phyloP scores from a whole-genome alignment of 2,329 filamentous ascomycete genomes.

The Penicillium sp. region DNA sequence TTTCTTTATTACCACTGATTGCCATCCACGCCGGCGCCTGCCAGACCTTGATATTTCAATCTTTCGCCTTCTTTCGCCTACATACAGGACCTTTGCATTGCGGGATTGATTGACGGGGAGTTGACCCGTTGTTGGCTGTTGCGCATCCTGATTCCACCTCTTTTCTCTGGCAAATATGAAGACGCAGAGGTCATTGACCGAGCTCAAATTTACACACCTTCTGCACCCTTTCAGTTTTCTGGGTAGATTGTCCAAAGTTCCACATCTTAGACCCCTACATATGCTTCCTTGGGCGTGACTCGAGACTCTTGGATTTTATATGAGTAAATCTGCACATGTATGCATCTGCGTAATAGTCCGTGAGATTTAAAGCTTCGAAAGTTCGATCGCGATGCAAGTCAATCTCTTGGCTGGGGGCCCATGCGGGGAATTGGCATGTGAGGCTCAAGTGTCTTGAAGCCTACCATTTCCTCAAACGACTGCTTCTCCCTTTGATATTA shows the following conservation, averaged over 20 bases:
- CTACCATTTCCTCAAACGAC: background rate
- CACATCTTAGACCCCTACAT: constrained; percentile 21
- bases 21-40: constrained; percentile 24
- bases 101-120: constrained; percentile 20
- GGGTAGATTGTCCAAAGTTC: constrained; percentile 21
- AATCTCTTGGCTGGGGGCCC: constrained; percentile 19
- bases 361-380: background rate
- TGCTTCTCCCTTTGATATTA: no score
- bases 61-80: constrained; percentile 15
- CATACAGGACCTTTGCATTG: constrained; percentile 25
- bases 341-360: background rate
- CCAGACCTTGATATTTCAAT: constrained; percentile 18
- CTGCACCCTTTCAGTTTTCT: background rate
- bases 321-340: background rate
- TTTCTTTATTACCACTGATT: constrained; percentile 14
- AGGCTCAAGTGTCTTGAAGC: background rate
- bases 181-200: constrained; percentile 13
- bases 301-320: background rate
- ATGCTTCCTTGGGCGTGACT: constrained; percentile 3
- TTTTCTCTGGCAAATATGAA: constrained; percentile 25
- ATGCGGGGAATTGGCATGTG: constrained; percentile 14
- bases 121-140: constrained; percentile 19
- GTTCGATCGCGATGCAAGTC: constrained; percentile 14
- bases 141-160: constrained; percentile 10
- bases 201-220: background rate